Conservation (phyloP, 208 protist species). For the Porcisia deanei region DNA sequence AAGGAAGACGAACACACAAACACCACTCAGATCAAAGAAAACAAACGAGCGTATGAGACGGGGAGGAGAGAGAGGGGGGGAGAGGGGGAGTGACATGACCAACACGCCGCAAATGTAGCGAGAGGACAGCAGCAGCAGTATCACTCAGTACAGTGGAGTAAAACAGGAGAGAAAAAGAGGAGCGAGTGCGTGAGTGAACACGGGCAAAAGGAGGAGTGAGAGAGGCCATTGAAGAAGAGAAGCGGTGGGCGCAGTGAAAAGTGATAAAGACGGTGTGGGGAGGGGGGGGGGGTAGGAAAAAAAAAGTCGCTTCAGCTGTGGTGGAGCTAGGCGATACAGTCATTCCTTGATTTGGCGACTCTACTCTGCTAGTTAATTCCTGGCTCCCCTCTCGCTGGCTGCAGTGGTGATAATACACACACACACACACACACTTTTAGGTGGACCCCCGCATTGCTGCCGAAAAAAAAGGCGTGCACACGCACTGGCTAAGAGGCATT, state of each 20-base stretch:
- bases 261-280: not conserved
- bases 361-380: not conserved
- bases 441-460: too few relatives aligned
- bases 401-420: not conserved
- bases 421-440: not conserved
- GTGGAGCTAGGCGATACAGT: not conserved
- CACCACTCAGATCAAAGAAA: too few relatives aligned
- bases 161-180: not conserved
- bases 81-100: too few relatives aligned
- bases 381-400: not conserved
- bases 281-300: not conserved
- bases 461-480: too few relatives aligned
- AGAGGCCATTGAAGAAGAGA: not conserved
- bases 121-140: not conserved
- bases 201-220: not conserved
- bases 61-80: too few relatives aligned
- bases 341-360: not conserved
- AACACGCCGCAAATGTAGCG: not conserved
- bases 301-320: not conserved
- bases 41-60: too few relatives aligned
- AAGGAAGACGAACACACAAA: too few relatives aligned
- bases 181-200: not conserved
- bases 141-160: not conserved
- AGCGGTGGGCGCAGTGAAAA: not conserved
- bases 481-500: too few relatives aligned